Percentiles rank a stretch among this genome's conserved stretches.
These are phyloP conservation scores for Neopestalotiopsis sp. DNA, from an alignment of 2,329 filamentous ascomycete genomes.

Conservation along the genomic window DNA sequence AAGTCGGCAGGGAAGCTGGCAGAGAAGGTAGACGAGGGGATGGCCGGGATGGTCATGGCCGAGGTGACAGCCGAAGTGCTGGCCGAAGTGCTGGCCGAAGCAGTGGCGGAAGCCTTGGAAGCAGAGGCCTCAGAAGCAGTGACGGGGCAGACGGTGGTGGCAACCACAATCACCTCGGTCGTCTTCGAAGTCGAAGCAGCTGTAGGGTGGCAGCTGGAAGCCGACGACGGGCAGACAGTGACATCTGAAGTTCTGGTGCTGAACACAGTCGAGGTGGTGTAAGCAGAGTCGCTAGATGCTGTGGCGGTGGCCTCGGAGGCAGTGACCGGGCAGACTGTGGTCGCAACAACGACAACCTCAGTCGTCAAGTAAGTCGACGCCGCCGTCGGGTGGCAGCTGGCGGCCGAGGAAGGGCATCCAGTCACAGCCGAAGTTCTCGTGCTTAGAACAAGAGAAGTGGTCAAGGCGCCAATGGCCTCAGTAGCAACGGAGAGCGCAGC, in stretches of 20 bases:
- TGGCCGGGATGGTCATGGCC: not conserved
- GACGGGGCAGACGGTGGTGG: not conserved
- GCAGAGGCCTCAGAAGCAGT: not conserved
- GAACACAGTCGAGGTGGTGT: not conserved
- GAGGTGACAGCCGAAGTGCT: not conserved
- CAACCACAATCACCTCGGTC: not conserved
- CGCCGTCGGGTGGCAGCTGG: not conserved
- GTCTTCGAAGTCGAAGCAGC: not conserved
- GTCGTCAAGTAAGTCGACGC: not conserved
- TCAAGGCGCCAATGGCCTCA: not conserved
- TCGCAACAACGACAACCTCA: not conserved
- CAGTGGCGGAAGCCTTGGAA: not conserved
- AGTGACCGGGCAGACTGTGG: not conserved
- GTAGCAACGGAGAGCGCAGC: not conserved
- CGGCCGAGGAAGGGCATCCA: not conserved
- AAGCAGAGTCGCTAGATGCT: not conserved
- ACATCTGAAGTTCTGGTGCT: not conserved
- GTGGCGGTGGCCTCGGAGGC: not conserved
- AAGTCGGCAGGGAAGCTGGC: no score
- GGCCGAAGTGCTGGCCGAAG: not conserved
- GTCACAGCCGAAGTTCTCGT: constrained; percentile 1
- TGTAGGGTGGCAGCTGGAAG: not conserved
- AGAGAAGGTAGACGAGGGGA: no score
- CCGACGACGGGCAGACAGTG: not conserved
- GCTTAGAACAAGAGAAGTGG: not conserved